Evolutionary conservation across 2,329 filamentous ascomycete genomes (phyloP).

Genomic region (Colletotrichum sp.): DNA sequence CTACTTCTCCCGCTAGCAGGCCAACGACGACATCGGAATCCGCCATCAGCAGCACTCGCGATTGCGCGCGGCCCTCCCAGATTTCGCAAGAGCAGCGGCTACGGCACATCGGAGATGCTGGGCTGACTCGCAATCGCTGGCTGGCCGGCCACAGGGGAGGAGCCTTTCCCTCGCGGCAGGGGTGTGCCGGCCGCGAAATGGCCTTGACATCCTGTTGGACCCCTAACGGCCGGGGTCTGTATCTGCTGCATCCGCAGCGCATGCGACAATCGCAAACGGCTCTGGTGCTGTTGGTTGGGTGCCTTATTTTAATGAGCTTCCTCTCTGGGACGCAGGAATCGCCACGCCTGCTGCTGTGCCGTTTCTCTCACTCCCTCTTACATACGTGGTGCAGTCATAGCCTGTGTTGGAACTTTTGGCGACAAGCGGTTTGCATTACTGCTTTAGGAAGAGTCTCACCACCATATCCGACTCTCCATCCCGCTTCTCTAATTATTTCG

Average conservation of each 20-base stretch:
- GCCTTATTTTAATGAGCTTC: neutral
- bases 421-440: neutral
- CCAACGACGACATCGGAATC: neutral
- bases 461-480: neutral
- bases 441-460: neutral
- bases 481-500: neutral
- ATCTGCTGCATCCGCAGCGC: neutral
- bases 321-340: neutral
- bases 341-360: neutral
- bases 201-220: neutral
- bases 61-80: neutral
- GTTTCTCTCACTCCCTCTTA: neutral
- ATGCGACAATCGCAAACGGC: neutral
- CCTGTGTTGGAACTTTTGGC: neutral
- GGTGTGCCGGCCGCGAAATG: neutral
- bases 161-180: neutral
- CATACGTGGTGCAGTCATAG: neutral
- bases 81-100: neutral
- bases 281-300: neutral
- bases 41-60: neutral
- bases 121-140: constrained; percentile 1
- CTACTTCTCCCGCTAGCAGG: neutral
- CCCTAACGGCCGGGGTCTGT: neutral
- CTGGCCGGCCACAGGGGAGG: neutral
- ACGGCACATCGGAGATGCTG: neutral